These are phyloP conservation scores for Rhamnella rubrinervis DNA, from an alignment of 331 rosid genomes.

Conservation along the genomic window DNA sequence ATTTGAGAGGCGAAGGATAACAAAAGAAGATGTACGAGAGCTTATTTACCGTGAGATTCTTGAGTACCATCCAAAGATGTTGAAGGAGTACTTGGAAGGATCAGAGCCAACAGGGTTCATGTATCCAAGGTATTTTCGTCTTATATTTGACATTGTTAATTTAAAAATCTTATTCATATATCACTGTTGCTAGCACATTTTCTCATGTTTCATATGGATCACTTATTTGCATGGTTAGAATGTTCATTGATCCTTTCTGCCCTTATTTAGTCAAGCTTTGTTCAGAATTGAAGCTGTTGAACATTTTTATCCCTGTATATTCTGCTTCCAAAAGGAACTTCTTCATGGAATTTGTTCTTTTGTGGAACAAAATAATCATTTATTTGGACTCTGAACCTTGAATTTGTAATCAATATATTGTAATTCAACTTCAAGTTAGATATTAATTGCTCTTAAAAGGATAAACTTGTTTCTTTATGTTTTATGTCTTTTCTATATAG, in stretches of 20 bases:
- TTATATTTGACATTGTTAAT: neutral
- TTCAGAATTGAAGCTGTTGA: too few species aligned
- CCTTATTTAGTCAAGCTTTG: too few species aligned
- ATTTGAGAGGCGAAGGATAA: slow-evolving; percentile 95
- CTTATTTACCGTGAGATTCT: slow-evolving; percentile 90
- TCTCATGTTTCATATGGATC: slow-evolving; percentile 3
- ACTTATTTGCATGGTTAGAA: too few species aligned
- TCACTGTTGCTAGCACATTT: slow-evolving; percentile 1
- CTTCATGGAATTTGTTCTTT: too few species aligned
- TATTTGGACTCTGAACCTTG: too few species aligned
- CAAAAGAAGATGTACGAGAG: slow-evolving; percentile 96
- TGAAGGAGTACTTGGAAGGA: slow-evolving; percentile 92
- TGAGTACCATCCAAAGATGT: slow-evolving; percentile 96
- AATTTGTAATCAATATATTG: too few species aligned
- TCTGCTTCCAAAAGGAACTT: too few species aligned
- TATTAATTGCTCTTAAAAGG: neutral
- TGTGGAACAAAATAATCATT: too few species aligned
- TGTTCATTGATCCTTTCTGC: too few species aligned
- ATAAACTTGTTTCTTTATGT: neutral
- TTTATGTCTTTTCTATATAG: slow-evolving; percentile 36
- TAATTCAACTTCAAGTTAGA: neutral
- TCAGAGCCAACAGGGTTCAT: slow-evolving; percentile 92
- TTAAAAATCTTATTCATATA: neutral
- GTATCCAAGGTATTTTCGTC: slow-evolving; percentile 85
- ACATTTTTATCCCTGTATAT: too few species aligned